Conservation (phyloP, 345 rosid species). For the Streptanthus diversifolius region DNA sequence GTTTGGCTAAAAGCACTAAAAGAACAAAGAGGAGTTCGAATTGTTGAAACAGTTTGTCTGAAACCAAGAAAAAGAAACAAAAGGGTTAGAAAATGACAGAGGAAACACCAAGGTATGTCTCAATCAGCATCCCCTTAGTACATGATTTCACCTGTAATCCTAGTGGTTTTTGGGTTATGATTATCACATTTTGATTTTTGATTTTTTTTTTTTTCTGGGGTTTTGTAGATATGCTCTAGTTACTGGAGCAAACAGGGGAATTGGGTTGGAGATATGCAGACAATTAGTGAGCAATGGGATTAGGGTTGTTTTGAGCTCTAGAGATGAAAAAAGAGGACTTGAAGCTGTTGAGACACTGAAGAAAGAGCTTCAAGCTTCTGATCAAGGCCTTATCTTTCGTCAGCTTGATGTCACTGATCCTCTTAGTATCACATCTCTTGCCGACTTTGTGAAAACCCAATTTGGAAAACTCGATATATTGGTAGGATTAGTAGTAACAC, state of each 20-base stretch:
- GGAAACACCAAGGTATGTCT: conserved; percentile 2
- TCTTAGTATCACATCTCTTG: conserved; percentile 36
- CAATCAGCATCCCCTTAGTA: background rate
- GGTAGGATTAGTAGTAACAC: conserved; percentile 32
- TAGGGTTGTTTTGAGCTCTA: conserved; percentile 37
- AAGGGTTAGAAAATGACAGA: conserved; percentile 15
- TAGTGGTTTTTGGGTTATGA: background rate
- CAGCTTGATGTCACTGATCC: conserved; percentile 51
- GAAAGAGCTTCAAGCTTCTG: conserved; percentile 24
- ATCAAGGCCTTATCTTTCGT: conserved; percentile 38
- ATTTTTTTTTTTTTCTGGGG: too few species aligned
- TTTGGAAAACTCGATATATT: conserved; percentile 54
- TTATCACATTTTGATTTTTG: too few species aligned
- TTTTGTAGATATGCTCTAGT: conserved; percentile 37
- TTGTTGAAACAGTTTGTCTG: background rate
- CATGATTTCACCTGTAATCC: background rate
- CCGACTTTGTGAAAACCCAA: conserved; percentile 34
- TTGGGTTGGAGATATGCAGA: conserved; percentile 43
- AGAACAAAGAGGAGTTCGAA: background rate
- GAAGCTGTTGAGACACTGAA: conserved; percentile 45
- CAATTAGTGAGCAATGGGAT: conserved; percentile 33
- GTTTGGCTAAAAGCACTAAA: background rate
- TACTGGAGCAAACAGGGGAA: conserved; percentile 48
- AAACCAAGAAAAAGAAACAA: background rate
- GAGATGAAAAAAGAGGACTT: conserved; percentile 42